Conservation (phyloP, 768 basidiomycete species). For the Rhizopogon vulgaris region DNA sequence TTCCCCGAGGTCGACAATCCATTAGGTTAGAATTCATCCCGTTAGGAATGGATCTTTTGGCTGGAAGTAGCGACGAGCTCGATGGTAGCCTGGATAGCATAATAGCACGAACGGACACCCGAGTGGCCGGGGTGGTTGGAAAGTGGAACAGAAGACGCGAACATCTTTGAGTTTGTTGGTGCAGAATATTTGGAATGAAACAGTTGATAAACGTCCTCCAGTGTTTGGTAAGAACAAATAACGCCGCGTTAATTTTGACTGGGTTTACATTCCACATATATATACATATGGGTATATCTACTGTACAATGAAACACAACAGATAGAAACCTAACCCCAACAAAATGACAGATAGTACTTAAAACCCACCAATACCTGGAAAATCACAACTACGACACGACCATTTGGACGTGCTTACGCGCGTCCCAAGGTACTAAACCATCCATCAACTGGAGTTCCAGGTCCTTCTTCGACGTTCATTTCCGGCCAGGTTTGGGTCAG, state of each 20-base stretch:
- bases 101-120: slow-evolving; percentile 32
- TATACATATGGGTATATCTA: too few relatives aligned
- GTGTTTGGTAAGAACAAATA: background rate
- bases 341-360: slow-evolving; percentile 13
- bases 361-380: slow-evolving; percentile 1
- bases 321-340: background rate
- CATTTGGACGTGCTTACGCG: background rate
- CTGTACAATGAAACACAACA: background rate
- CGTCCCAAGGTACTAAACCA: slow-evolving; percentile 26
- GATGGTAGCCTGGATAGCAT: slow-evolving; percentile 22
- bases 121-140: slow-evolving; percentile 40
- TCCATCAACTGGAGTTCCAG: slow-evolving; percentile 5
- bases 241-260: background rate
- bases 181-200: background rate
- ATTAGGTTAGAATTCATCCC: slow-evolving; percentile 62
- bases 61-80: slow-evolving; percentile 30
- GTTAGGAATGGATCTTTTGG: slow-evolving; percentile 47
- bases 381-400: background rate
- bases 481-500: slow-evolving; percentile 16
- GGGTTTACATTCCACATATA: too few relatives aligned
- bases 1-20: slow-evolving; percentile 29
- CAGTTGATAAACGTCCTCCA: background rate
- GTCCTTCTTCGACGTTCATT: background rate
- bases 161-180: background rate
- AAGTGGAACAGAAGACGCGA: slow-evolving; percentile 3